Conservation (phyloP, 1,284 basidiomycete genomes). For the Rhizoctonia solani region DNA sequence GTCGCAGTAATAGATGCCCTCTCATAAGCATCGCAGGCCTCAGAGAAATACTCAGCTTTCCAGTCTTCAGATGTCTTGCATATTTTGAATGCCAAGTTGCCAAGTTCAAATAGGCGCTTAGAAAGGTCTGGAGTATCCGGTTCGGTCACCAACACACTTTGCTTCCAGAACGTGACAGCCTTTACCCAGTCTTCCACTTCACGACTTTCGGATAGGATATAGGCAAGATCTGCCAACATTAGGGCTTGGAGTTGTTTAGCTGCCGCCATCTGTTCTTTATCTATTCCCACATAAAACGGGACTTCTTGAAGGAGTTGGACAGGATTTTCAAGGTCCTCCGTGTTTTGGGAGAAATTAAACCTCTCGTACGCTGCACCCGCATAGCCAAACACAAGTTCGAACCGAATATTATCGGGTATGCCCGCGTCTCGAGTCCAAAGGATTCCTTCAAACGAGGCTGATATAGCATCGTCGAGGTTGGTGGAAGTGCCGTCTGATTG, state of each 20-base stretch:
- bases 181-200: no score
- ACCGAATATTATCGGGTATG: background rate
- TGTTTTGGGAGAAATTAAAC: background rate
- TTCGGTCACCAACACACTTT: no score
- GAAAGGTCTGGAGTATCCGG: background rate
- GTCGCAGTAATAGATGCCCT: no score
- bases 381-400: slow-evolving; percentile 3
- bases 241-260: no score
- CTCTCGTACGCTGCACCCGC: slow-evolving; percentile 9
- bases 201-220: no score
- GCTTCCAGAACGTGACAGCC: no score
- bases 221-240: no score
- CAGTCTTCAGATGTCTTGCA: background rate
- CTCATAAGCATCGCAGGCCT: background rate
- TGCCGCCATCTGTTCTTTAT: no score
- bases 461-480: background rate
- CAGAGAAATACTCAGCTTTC: background rate
- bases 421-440: slow-evolving; percentile 1
- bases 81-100: background rate
- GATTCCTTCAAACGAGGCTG: background rate
- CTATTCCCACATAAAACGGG: no score
- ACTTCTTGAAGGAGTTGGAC: background rate
- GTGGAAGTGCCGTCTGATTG: background rate
- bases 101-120: slow-evolving; percentile 10
- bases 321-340: slow-evolving; percentile 8